phyloP scores from a whole-genome alignment of 192 early-diverging fungal genomes.

The Linderina pennispora region DNA sequence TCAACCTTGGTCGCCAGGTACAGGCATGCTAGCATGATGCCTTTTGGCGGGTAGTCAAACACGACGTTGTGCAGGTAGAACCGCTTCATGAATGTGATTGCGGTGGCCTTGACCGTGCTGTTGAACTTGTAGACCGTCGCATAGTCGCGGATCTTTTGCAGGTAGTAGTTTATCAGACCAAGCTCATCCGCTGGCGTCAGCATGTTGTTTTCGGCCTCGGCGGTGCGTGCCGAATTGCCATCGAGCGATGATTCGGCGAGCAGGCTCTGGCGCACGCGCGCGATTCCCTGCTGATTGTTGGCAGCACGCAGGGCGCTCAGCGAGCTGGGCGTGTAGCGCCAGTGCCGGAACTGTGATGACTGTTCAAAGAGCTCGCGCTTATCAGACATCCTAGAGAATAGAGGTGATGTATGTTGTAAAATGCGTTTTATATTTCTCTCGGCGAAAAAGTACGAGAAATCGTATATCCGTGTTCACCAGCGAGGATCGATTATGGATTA shows the following conservation, averaged over 20 bases:
- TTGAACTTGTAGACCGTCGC: constrained; percentile 3
- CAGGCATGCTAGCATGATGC: constrained; percentile 69
- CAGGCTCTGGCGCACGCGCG: constrained; percentile 53
- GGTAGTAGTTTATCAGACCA: constrained; percentile 35
- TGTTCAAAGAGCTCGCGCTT: constrained; percentile 55
- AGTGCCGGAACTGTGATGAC: constrained; percentile 67
- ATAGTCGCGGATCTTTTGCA: constrained; percentile 17
- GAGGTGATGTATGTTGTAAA: too few relatives aligned
- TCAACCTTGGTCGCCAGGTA: constrained; percentile 75
- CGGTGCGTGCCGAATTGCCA: constrained; percentile 10
- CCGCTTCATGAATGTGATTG: constrained; percentile 74
- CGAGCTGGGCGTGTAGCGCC: constrained; percentile 55
- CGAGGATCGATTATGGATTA: too few relatives aligned
- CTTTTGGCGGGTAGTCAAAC: constrained; percentile 77
- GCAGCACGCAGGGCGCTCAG: constrained; percentile 53
- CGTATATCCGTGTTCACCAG: too few relatives aligned
- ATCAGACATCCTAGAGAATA: not conserved
- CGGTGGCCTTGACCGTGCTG: constrained; percentile 56
- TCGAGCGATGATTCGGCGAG: constrained; percentile 49
- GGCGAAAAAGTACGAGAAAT: too few relatives aligned
- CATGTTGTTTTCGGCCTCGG: constrained; percentile 34
- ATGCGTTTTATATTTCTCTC: too few relatives aligned
- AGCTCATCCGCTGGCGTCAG: constrained; percentile 39
- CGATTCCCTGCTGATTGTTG: constrained; percentile 50
- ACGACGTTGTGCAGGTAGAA: constrained; percentile 75